phyloP scores from a whole-genome alignment of 306 rosid species.

The Acacia melanoxylon region DNA sequence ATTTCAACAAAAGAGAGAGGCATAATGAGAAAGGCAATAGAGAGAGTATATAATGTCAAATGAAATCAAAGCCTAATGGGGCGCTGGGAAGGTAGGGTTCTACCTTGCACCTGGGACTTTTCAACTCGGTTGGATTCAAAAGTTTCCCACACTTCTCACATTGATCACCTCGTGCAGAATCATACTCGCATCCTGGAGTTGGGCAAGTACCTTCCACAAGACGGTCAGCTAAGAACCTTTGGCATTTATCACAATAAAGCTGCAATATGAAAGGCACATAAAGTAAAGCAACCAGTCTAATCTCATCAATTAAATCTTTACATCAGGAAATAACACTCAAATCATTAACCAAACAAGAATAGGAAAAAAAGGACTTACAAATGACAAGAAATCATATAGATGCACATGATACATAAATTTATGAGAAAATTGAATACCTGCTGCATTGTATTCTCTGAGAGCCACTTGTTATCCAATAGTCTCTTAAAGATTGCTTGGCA shows the following conservation, averaged over 20 bases:
- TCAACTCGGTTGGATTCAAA: slow-evolving; percentile 82
- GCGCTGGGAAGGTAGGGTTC: not conserved
- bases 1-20: no score
- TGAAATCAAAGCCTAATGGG: not conserved
- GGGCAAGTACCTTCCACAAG: slow-evolving; percentile 95
- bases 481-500: slow-evolving; percentile 82
- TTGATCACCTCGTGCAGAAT: slow-evolving; percentile 95
- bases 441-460: slow-evolving; percentile 82
- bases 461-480: slow-evolving; percentile 71
- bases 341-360: slow-evolving; percentile 18
- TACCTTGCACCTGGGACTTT: slow-evolving; percentile 93
- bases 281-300: slow-evolving; percentile 16
- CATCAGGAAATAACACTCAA: slow-evolving; percentile 9
- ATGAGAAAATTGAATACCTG: slow-evolving; percentile 57
- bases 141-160: slow-evolving; percentile 97
- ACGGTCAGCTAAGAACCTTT: slow-evolving; percentile 86
- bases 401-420: slow-evolving; percentile 1
- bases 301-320: slow-evolving; percentile 9
- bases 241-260: slow-evolving; percentile 85
- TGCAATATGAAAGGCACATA: slow-evolving; percentile 43
- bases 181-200: slow-evolving; percentile 72
- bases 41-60: not conserved
- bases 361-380: not conserved
- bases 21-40: not conserved
- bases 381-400: slow-evolving; percentile 3